A percentile compares a stretch with the other conserved stretches of the same genome.
These are phyloP conservation scores for Bonnemaisonia californica DNA, from an alignment of 31 red algal species.

Conservation along the genomic window DNA sequence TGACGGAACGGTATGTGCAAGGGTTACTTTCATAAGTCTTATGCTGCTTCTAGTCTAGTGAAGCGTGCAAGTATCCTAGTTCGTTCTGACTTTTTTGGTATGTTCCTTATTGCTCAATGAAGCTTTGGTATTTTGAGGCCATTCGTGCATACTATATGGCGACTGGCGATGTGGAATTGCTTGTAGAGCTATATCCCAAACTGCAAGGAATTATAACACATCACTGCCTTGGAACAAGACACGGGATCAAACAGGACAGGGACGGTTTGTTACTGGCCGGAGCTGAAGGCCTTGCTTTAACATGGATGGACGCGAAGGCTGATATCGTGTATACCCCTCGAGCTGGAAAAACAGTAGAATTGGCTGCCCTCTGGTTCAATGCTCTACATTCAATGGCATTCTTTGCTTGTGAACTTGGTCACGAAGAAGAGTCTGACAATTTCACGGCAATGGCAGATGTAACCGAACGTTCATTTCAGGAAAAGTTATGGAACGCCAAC, in stretches of 20 bases:
- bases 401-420: conserved; percentile 62
- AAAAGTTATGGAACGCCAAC: conserved; percentile 62
- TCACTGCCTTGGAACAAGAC: conserved; percentile 63
- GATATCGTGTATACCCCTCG: conserved; percentile 62
- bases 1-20: conserved; percentile 59
- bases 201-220: conserved; percentile 48
- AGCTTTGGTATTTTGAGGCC: conserved; percentile 76
- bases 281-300: conserved; percentile 44
- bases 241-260: conserved; percentile 55
- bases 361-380: conserved; percentile 70
- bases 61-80: no score
- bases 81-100: no score
- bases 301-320: conserved; percentile 75
- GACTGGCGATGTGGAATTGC: conserved; percentile 56
- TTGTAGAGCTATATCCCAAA: conserved; percentile 59
- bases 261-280: conserved; percentile 66
- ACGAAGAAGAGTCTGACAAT: conserved; percentile 49
- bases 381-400: conserved; percentile 66
- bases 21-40: no score
- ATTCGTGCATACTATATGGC: conserved; percentile 68
- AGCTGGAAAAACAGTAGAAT: conserved; percentile 61
- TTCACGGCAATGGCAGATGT: conserved; percentile 54
- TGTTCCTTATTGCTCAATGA: no score
- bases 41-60: no score
- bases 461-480: conserved; percentile 71